These are phyloP conservation scores for Fomitiporia mediterranea DNA, from an alignment of 1,284 basidiomycete genomes.

Conservation along the genomic window DNA sequence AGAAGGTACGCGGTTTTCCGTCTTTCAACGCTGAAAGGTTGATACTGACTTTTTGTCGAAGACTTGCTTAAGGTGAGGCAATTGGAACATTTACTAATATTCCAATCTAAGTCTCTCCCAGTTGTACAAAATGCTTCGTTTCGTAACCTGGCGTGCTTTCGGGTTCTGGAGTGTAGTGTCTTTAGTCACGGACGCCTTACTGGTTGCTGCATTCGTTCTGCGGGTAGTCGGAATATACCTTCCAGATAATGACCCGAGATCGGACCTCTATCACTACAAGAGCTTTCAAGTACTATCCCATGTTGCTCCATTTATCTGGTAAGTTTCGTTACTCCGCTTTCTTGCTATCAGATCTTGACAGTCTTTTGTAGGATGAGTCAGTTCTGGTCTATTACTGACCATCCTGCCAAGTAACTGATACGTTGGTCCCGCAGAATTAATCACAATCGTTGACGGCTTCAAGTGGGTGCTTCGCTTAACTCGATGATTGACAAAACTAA, in stretches of 20 bases:
- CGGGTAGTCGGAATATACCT: slow-evolving; percentile 60
- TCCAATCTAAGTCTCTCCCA: slow-evolving; percentile 27
- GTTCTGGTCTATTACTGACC: slow-evolving; percentile 27
- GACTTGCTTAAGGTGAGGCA: slow-evolving; percentile 61
- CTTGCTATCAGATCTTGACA: not conserved
- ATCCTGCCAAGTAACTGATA: not conserved
- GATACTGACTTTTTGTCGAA: slow-evolving; percentile 26
- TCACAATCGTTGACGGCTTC: slow-evolving; percentile 78
- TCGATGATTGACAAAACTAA: not conserved
- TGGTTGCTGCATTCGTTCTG: slow-evolving; percentile 69
- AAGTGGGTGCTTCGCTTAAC: slow-evolving; percentile 44
- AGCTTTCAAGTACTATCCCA: slow-evolving; percentile 88
- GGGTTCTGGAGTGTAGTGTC: slow-evolving; percentile 81
- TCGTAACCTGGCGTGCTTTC: slow-evolving; percentile 66
- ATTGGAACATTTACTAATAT: not conserved
- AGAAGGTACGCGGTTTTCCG: slow-evolving; percentile 52
- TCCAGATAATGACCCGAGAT: slow-evolving; percentile 33
- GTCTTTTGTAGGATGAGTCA: slow-evolving; percentile 65
- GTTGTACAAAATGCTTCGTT: slow-evolving; percentile 61
- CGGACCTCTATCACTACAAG: slow-evolving; percentile 46
- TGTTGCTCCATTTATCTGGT: slow-evolving; percentile 85
- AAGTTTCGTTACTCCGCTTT: slow-evolving; percentile 27
- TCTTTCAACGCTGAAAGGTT: not conserved
- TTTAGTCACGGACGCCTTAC: slow-evolving; percentile 65
- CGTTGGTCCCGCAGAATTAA: slow-evolving; percentile 48